Evolutionary conservation across 202 grass and related monocot genomes (phyloP).

Genomic region (Schoenoplectus tabernaemontani): DNA sequence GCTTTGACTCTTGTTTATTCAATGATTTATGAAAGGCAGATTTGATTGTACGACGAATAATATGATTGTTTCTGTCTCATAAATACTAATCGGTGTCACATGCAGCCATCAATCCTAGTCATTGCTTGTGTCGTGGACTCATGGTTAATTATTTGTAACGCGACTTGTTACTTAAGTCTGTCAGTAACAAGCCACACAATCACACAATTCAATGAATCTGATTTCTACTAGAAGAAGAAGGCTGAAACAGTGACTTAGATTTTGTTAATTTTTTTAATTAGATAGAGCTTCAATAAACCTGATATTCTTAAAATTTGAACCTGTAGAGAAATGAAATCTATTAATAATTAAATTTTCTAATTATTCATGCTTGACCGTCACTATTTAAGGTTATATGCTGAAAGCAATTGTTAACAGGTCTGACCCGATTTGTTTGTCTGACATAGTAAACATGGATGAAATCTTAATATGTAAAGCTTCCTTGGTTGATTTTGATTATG

Average conservation of each 20-base stretch:
- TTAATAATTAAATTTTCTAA: background rate
- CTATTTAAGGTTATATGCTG: background rate
- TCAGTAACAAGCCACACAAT: background rate
- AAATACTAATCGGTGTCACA: background rate
- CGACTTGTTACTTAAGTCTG: background rate
- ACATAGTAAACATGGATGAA: background rate
- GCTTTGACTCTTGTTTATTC: background rate
- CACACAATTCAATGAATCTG: background rate
- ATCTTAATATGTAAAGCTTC: background rate
- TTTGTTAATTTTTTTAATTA: too few species aligned
- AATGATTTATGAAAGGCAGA: background rate
- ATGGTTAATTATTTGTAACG: background rate
- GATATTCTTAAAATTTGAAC: too few species aligned
- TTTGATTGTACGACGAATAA: background rate
- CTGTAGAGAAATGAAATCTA: too few species aligned
- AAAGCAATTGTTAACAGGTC: background rate
- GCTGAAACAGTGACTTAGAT: too few species aligned
- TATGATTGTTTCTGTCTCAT: background rate
- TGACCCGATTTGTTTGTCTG: conserved; percentile 6
- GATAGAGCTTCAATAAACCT: too few species aligned
- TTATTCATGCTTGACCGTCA: background rate
- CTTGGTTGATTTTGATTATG: background rate
- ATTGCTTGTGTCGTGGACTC: background rate
- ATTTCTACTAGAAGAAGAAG: background rate
- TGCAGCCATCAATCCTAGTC: background rate